These are phyloP conservation scores for Adansonia digitata DNA, from an alignment of 345 rosid genomes.

Conservation along the genomic window DNA sequence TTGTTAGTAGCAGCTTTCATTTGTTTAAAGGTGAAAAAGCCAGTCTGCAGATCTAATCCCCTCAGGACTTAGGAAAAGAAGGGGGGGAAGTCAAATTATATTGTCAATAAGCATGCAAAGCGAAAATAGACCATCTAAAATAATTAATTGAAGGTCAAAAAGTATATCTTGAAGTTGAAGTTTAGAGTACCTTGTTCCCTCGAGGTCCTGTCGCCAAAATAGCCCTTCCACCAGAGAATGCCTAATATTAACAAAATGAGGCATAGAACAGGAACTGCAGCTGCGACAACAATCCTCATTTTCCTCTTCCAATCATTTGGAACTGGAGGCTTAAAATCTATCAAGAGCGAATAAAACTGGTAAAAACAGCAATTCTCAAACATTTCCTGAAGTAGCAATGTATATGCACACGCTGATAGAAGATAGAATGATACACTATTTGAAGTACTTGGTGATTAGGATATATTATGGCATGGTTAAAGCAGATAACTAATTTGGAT, in stretches of 20 bases:
- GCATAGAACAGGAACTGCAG: constrained; percentile 11
- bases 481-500: neutral
- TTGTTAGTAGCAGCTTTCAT: constrained; percentile 39
- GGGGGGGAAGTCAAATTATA: neutral
- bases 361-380: neutral
- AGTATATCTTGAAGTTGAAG: neutral
- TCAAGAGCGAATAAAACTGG: neutral
- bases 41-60: constrained; percentile 34
- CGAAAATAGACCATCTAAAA: neutral
- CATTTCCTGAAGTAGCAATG: neutral
- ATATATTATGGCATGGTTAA: neutral
- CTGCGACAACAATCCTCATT: constrained; percentile 11
- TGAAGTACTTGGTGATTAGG: neutral
- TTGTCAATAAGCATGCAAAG: neutral
- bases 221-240: constrained; percentile 21
- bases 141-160: neutral
- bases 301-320: neutral
- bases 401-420: neutral
- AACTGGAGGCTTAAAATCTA: constrained; percentile 15
- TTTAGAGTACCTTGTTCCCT: constrained; percentile 18
- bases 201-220: neutral
- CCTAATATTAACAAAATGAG: constrained; percentile 6
- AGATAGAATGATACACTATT: neutral
- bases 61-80: constrained; percentile 15
- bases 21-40: constrained; percentile 33